phyloP scores from a whole-genome alignment of 1,139 yeast species.

The Kluyveromyces sp. region DNA sequence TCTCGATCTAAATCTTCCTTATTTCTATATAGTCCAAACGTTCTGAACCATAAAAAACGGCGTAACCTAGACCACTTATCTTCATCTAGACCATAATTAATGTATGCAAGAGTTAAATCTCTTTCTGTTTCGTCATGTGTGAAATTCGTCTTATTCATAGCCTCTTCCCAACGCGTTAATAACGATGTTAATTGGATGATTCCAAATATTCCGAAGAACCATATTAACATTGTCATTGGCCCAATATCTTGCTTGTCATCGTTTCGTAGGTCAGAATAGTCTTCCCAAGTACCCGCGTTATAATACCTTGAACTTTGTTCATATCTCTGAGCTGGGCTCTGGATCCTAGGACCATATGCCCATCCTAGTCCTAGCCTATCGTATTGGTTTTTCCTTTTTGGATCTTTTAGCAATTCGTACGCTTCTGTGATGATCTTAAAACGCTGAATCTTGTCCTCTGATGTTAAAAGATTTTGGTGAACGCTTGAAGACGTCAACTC shows the following conservation, averaged over 20 bases:
- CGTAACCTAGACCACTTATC: conserved; percentile 45
- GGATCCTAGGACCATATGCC: conserved; percentile 22
- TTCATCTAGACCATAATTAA: conserved; percentile 47
- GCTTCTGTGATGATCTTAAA: conserved; percentile 70
- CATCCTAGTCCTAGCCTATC: conserved; percentile 39
- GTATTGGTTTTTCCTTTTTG: conserved; percentile 38
- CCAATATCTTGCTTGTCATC: conserved; percentile 20
- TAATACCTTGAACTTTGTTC: conserved; percentile 38
- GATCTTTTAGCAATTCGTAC: conserved; percentile 60
- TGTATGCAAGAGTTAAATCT: conserved; percentile 42
- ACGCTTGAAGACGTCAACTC: conserved; percentile 11
- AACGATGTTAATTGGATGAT: conserved; percentile 35
- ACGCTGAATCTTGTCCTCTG: conserved; percentile 43
- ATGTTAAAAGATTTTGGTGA: conserved; percentile 21
- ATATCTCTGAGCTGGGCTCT: conserved; percentile 15
- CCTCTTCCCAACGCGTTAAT: conserved; percentile 29
- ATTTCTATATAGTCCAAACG: conserved; percentile 33
- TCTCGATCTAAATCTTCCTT: conserved; percentile 30
- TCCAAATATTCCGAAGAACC: conserved; percentile 23
- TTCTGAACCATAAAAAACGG: conserved; percentile 54
- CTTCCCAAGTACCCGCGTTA: conserved; percentile 73
- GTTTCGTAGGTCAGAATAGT: conserved; percentile 29
- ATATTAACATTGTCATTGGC: conserved; percentile 20
- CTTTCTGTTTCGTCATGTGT: conserved; percentile 40
- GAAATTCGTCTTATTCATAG: conserved; percentile 21